A percentile compares a stretch with the other conserved stretches of the same genome.
Evolutionary conservation across 1,284 basidiomycete species (phyloP).

Genomic region (Pseudozyma thailandica): DNA sequence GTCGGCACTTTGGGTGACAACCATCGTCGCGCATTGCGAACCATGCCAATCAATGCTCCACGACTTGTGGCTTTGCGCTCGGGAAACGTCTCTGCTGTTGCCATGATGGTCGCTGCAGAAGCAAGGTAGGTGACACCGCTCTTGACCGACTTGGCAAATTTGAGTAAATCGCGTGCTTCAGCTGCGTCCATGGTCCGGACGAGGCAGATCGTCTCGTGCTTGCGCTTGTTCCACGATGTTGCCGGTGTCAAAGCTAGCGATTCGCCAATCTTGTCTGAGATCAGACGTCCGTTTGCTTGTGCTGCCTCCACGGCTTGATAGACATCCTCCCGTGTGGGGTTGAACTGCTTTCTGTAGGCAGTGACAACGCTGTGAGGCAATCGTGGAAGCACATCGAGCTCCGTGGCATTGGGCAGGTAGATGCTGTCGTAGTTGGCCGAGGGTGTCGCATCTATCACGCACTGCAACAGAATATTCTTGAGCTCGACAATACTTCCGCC

Average conservation of each 20-base stretch:
- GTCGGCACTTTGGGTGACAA: constrained; percentile 8
- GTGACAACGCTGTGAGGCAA: constrained; percentile 27
- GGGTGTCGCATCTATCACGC: constrained; percentile 19
- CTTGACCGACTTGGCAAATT: constrained; percentile 12
- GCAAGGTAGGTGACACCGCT: constrained; percentile 32
- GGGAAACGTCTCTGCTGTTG: constrained; percentile 28
- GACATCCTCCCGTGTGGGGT: constrained; percentile 13
- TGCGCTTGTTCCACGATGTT: constrained; percentile 7
- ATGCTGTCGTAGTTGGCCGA: constrained; percentile 12
- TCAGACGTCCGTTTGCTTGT: constrained; percentile 16
- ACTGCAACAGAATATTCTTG: constrained; percentile 29
- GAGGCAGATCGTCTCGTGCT: constrained; percentile 29
- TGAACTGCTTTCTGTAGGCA: constrained; percentile 23
- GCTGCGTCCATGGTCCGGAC: constrained; percentile 4
- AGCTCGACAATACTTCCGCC: constrained; percentile 35
- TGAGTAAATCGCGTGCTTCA: constrained; percentile 13
- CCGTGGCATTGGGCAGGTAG: constrained; percentile 15
- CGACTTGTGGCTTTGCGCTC: constrained; percentile 21
- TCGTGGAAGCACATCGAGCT: constrained; percentile 20
- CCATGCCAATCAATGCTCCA: constrained; percentile 46
- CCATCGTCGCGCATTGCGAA: constrained; percentile 44
- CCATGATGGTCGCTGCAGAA: constrained; percentile 30
- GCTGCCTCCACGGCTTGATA: constrained; percentile 2
- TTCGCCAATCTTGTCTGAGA: constrained; percentile 21
- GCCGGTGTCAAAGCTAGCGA: constrained; percentile 23